A percentile compares a stretch with the other conserved stretches of the same genome.
Conservation (phyloP, 75 land plant genomes). For the Isoetes taiwanensis region DNA sequence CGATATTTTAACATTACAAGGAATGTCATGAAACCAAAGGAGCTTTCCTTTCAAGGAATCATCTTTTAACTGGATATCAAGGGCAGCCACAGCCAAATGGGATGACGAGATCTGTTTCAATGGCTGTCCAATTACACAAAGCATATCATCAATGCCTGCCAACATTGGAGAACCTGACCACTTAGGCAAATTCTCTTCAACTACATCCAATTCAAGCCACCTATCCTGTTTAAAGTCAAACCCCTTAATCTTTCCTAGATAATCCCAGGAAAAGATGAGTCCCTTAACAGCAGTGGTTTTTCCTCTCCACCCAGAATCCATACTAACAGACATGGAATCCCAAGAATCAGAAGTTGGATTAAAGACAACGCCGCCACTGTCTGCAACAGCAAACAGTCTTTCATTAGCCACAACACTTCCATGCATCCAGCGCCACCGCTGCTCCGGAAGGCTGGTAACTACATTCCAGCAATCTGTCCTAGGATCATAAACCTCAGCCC, state of each 20-base stretch:
- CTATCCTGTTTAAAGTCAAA: slow-evolving; percentile 23
- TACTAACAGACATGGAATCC: slow-evolving; percentile 24
- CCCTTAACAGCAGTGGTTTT: slow-evolving; percentile 42
- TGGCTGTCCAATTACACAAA: slow-evolving; percentile 53
- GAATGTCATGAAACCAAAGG: slow-evolving; percentile 31
- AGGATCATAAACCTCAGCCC: slow-evolving; percentile 53
- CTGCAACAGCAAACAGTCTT: slow-evolving; percentile 49
- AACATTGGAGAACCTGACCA: slow-evolving; percentile 49
- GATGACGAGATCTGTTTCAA: slow-evolving; percentile 11
- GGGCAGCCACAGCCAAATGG: slow-evolving; percentile 41
- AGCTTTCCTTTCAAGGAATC: slow-evolving; percentile 28
- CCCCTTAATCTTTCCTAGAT: slow-evolving; percentile 39
- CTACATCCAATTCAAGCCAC: slow-evolving; percentile 40
- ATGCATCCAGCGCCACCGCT: slow-evolving; percentile 61
- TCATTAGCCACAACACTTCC: slow-evolving; percentile 44
- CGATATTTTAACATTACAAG: neutral
- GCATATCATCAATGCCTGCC: slow-evolving; percentile 36
- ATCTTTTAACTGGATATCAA: slow-evolving; percentile 19
- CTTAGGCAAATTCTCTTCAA: slow-evolving; percentile 45
- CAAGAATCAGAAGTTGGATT: slow-evolving; percentile 22
- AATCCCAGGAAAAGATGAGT: slow-evolving; percentile 41
- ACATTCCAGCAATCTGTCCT: slow-evolving; percentile 16
- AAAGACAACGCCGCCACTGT: slow-evolving; percentile 39
- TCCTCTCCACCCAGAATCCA: slow-evolving; percentile 63
- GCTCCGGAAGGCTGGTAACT: slow-evolving; percentile 30